phyloP scores from a whole-genome alignment of 2,329 filamentous ascomycete genomes.

The Fusarium papillatum region DNA sequence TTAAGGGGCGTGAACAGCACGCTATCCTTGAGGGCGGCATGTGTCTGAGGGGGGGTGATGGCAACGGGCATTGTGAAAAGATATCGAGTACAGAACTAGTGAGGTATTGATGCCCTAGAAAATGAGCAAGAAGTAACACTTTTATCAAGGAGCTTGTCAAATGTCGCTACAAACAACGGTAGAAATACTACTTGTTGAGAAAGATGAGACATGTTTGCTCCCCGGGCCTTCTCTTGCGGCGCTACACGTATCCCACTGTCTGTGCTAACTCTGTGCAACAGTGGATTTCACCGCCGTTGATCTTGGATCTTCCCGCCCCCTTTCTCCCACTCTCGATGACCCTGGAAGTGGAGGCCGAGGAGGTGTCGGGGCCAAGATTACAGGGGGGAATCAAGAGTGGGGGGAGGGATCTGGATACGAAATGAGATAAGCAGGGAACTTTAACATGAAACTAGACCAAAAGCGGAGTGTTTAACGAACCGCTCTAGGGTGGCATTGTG shows the following conservation, averaged over 20 bases:
- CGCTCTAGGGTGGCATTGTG: not conserved
- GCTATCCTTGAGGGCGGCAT: slow-evolving; percentile 41
- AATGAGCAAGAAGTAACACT: not conserved
- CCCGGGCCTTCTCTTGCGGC: not conserved
- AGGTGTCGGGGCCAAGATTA: not conserved
- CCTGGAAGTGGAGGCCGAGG: not conserved
- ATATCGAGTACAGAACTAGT: slow-evolving; percentile 53
- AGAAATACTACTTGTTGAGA: not conserved
- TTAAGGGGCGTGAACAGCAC: slow-evolving; percentile 51
- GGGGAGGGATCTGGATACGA: not conserved
- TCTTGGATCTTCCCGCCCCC: not conserved
- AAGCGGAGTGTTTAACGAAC: not conserved
- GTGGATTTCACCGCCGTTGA: slow-evolving; percentile 4
- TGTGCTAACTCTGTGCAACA: not conserved
- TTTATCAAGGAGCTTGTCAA: not conserved
- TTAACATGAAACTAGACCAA: slow-evolving; percentile 39
- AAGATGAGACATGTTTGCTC: not conserved
- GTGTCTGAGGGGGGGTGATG: slow-evolving; percentile 32
- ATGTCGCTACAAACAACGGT: not conserved
- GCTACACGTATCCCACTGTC: not conserved
- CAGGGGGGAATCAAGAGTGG: not conserved
- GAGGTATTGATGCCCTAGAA: not conserved
- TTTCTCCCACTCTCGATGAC: not conserved
- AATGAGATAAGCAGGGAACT: not conserved
- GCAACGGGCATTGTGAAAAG: slow-evolving; percentile 48